Evolutionary conservation across 2,329 filamentous ascomycete genomes (phyloP).

Genomic region (Trichoderma breve): DNA sequence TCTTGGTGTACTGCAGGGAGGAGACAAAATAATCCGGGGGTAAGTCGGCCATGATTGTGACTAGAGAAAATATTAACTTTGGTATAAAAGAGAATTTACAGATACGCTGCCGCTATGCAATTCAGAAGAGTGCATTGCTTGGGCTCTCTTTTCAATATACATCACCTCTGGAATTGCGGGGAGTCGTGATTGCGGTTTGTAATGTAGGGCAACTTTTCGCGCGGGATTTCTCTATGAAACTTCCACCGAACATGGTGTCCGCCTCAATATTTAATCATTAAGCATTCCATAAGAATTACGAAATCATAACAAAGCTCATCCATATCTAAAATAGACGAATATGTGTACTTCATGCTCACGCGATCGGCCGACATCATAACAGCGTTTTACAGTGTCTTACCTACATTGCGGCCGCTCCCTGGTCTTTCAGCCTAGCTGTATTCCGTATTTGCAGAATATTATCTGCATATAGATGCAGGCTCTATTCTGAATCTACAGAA

Average conservation of each 20-base stretch:
- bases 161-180: background rate
- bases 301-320: background rate
- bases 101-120: background rate
- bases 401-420: background rate
- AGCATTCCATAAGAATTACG: background rate
- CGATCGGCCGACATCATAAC: background rate
- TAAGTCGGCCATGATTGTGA: background rate
- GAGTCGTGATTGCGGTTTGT: background rate
- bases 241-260: background rate
- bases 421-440: no score
- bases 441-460: background rate
- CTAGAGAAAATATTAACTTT: background rate
- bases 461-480: background rate
- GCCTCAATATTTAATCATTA: background rate
- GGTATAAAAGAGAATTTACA: background rate
- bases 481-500: background rate
- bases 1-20: background rate
- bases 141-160: background rate
- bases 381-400: background rate
- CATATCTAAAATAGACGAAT: background rate
- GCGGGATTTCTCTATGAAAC: background rate
- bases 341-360: background rate
- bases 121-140: background rate
- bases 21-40: background rate
- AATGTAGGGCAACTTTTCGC: background rate